Conservation (phyloP, 208 protist genomes). For the Acanthamoeba rhysodes region DNA sequence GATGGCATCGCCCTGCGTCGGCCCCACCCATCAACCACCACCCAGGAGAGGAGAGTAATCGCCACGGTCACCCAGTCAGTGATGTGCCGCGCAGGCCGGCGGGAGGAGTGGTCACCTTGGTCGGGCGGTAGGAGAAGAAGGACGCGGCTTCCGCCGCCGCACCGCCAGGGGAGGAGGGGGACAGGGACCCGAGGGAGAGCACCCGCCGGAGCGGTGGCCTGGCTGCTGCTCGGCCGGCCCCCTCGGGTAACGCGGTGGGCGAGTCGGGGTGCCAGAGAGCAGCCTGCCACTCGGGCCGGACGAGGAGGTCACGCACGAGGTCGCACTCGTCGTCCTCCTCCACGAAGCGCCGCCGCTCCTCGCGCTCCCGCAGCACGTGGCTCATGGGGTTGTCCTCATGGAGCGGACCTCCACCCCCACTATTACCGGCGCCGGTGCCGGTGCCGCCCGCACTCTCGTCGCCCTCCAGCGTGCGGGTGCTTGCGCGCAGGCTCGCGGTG, state of each 20-base stretch:
- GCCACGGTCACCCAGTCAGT: not conserved
- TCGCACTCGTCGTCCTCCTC: not conserved
- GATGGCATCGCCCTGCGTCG: not conserved
- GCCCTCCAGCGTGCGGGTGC: conserved; percentile 9
- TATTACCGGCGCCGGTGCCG: no score
- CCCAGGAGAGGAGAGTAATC: not conserved
- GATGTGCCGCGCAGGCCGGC: not conserved
- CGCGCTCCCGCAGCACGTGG: not conserved
- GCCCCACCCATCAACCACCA: no score
- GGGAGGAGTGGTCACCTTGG: not conserved
- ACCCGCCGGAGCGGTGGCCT: not conserved
- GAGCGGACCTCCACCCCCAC: not conserved
- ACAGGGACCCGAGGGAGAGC: not conserved
- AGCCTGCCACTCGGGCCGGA: conserved; percentile 28
- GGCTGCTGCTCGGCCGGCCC: not conserved
- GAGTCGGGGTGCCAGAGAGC: not conserved
- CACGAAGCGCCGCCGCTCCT: not conserved
- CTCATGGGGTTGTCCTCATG: not conserved
- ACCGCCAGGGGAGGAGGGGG: not conserved
- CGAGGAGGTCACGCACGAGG: not conserved
- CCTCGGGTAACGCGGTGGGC: not conserved
- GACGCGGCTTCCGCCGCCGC: not conserved
- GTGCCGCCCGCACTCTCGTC: not conserved
- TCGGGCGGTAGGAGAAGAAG: not conserved
- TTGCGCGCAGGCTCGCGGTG: not conserved